Conservation (phyloP, 139 green algal genomes). For the Zygnema cylindricum region DNA sequence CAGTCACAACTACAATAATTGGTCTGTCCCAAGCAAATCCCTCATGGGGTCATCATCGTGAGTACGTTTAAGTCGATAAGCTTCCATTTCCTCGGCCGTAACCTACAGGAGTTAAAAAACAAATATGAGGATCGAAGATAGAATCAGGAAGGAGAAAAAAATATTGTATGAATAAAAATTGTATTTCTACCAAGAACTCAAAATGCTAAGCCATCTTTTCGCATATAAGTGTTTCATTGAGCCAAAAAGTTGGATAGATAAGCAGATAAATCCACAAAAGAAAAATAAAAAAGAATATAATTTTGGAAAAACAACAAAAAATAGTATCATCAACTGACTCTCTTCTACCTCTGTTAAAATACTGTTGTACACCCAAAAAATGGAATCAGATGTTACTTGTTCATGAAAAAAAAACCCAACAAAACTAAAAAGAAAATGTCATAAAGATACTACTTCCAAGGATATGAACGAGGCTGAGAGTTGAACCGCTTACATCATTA, state of each 20-base stretch:
- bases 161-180: conserved; percentile 1
- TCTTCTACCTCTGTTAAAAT: no score
- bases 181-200: neutral
- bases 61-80: conserved; percentile 82
- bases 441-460: no score
- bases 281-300: neutral
- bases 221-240: neutral
- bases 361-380: no score
- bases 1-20: no score
- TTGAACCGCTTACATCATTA: conserved; percentile 54
- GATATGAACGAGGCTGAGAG: no score
- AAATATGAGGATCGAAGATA: conserved; percentile 4
- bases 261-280: neutral
- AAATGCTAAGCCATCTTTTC: neutral
- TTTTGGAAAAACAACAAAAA: neutral
- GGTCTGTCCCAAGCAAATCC: conserved; percentile 11
- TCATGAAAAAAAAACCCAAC: no score
- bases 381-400: no score
- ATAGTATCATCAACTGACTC: no score
- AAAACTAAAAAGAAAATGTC: no score
- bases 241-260: neutral
- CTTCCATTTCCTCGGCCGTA: conserved; percentile 97
- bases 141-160: neutral
- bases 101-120: conserved; percentile 60
- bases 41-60: conserved; percentile 82